Evolutionary conservation across 495 filamentous ascomycete genomes (phyloP).

Genomic region (Amniculicola lignicola): DNA sequence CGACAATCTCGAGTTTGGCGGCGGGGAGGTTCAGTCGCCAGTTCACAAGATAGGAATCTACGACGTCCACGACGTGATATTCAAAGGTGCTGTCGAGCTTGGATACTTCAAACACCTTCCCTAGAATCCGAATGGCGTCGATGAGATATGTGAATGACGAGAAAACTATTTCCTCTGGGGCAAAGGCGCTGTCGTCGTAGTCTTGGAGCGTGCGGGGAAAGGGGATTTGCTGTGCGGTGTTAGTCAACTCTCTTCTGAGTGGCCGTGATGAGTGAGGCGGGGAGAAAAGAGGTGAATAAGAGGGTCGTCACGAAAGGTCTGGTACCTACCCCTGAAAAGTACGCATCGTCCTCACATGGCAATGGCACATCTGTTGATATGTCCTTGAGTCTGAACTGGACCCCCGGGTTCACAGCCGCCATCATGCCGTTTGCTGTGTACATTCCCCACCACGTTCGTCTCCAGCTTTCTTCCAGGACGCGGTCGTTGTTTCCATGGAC

Average conservation of each 20-base stretch:
- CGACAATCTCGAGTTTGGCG: slow-evolving; percentile 68
- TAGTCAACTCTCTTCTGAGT: neutral
- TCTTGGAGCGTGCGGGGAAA: slow-evolving; percentile 60
- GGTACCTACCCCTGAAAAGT: slow-evolving; percentile 39
- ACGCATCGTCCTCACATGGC: slow-evolving; percentile 77
- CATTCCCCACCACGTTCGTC: slow-evolving; percentile 90
- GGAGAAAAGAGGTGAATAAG: neutral
- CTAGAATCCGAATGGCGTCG: slow-evolving; percentile 59
- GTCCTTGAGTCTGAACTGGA: slow-evolving; percentile 40
- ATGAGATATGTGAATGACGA: slow-evolving; percentile 78
- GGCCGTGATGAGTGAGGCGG: neutral
- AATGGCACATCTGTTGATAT: slow-evolving; percentile 46
- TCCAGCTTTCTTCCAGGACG: slow-evolving; percentile 69
- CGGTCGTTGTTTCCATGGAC: slow-evolving; percentile 49
- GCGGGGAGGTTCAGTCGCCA: slow-evolving; percentile 78
- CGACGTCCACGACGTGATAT: slow-evolving; percentile 45
- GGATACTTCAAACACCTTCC: slow-evolving; percentile 62
- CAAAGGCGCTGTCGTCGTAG: slow-evolving; percentile 61
- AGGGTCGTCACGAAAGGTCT: neutral
- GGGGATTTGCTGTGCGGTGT: slow-evolving; percentile 55
- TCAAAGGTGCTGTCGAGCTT: slow-evolving; percentile 23
- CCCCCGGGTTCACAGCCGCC: slow-evolving; percentile 43
- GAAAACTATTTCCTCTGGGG: slow-evolving; percentile 59
- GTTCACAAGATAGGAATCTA: slow-evolving; percentile 75
- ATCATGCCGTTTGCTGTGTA: slow-evolving; percentile 68